Conservation (phyloP, 768 basidiomycete species). For the Boletus sp. region DNA sequence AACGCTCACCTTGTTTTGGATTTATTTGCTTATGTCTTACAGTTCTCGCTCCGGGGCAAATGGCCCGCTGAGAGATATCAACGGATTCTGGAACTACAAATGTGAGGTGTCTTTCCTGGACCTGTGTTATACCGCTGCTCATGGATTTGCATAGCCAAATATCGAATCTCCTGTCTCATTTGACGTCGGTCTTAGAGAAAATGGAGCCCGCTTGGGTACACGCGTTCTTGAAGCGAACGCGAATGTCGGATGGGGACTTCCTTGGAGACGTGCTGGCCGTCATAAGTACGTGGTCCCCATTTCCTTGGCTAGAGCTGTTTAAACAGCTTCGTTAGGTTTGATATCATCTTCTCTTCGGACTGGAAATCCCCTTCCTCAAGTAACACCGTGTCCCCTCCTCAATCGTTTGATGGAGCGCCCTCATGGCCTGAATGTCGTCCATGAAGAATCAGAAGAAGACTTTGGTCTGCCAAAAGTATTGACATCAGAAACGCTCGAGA, state of each 20-base stretch:
- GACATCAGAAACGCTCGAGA: constrained; percentile 69
- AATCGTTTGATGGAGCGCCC: constrained; percentile 45
- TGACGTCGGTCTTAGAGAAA: constrained; percentile 69
- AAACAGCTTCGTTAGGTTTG: constrained; percentile 48
- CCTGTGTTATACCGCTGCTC: not conserved
- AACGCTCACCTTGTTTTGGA: not conserved
- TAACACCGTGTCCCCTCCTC: constrained; percentile 73
- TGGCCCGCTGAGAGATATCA: constrained; percentile 85
- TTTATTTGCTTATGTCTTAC: not conserved
- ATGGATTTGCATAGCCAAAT: constrained; percentile 51
- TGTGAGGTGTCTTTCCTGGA: constrained; percentile 41
- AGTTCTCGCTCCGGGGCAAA: constrained; percentile 74
- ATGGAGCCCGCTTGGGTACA: constrained; percentile 76
- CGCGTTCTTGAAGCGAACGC: constrained; percentile 71
- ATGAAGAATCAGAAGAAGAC: constrained; percentile 70
- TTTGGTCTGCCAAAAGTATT: constrained; percentile 70
- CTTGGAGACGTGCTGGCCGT: constrained; percentile 85
- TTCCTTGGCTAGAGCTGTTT: not conserved
- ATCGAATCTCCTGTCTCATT: constrained; percentile 64
- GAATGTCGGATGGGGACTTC: constrained; percentile 76
- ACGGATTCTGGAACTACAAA: constrained; percentile 61
- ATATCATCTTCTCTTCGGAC: constrained; percentile 74
- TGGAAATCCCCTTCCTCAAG: constrained; percentile 76
- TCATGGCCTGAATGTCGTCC: constrained; percentile 65
- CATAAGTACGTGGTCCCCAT: constrained; percentile 49